Evolutionary conservation across 441 rosid genomes (phyloP), one percentile per base, ranked within the genome.

Genomic region (Arabidopsis hybrid): DNA sequence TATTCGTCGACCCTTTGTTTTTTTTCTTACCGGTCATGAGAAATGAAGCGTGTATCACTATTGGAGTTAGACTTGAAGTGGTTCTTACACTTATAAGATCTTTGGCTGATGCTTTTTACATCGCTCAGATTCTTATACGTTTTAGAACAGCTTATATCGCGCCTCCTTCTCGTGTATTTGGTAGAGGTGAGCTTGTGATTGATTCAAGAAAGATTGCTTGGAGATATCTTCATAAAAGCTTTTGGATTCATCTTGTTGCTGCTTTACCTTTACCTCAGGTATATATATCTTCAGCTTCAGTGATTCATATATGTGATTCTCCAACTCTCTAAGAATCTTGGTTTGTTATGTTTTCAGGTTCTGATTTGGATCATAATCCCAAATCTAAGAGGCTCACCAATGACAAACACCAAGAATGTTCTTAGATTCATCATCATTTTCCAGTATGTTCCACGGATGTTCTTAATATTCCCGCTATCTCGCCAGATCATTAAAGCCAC

Each of bases 201-300:
- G 95, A 89, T 78, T 68, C 92, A 57, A 70, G 76, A n/a, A 86
- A 88, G 78, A 94, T 91, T 73, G 86, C 93, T 31, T 61, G 42
- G 49, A 81, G 88, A 76, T 94, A 94, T 69, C 82, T 91, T 0
- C 80, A 76, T 46, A 84, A 78, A 58, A 78, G 78, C 57, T 90
- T 94, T 75, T 91, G 91, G 89, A 82, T 91, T 51, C 93, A 94
- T 72, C 82, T 94, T 0, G 13, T 88, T 61, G 91, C 97, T 13
- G 95, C 97, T 71, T 81, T 94, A 40, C 98, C 97, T 16, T 88
- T 94, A 74, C 98, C 97, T 83, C 95, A 91, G 92, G 97, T 90
- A 74, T 11, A 13, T 1, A 7, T 59, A 49, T n/a, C 17, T 77
- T 64, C 1, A 51, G 58, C 50, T 65, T 59, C 7, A 56, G n/a